A percentile compares a stretch with the other conserved stretches of the same genome.
phyloP scores from a whole-genome alignment of 1,284 basidiomycete genomes.

The Ganoderma lucidum region DNA sequence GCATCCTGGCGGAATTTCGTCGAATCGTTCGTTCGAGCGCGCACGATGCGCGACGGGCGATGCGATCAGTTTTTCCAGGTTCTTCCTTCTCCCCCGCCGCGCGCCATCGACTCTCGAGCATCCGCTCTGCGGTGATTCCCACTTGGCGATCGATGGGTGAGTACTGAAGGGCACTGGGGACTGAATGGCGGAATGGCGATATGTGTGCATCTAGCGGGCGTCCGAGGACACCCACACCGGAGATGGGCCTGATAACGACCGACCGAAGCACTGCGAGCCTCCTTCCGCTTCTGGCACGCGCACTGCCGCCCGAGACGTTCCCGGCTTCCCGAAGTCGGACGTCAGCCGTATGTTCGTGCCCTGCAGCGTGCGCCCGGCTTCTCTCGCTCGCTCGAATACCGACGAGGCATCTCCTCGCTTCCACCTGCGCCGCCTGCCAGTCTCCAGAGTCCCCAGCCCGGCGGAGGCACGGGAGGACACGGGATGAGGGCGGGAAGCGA shows the following conservation, averaged over 20 bases:
- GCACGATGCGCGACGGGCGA: no score
- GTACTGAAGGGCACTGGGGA: neutral
- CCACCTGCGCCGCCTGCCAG: neutral
- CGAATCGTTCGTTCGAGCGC: neutral
- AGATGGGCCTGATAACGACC: slow-evolving; percentile 11
- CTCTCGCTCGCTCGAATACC: neutral
- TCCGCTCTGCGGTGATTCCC: neutral
- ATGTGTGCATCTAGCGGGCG: neutral
- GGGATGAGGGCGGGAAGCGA: neutral
- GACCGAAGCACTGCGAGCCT: neutral
- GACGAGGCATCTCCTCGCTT: neutral
- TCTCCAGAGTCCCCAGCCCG: neutral
- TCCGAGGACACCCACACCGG: neutral
- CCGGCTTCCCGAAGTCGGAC: slow-evolving; percentile 8
- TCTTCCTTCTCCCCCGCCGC: neutral
- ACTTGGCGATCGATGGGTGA: neutral
- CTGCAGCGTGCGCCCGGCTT: neutral
- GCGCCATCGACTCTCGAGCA: neutral
- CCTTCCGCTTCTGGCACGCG: neutral
- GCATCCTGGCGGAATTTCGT: neutral
- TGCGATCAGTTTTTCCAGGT: no score
- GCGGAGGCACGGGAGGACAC: neutral
- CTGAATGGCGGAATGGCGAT: neutral
- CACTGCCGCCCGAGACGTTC: neutral
- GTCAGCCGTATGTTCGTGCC: neutral